A percentile compares a stretch with the other conserved stretches of the same genome.
phyloP scores from a whole-genome alignment of 2,329 filamentous ascomycete species.

The Niveomyces coronatus region DNA sequence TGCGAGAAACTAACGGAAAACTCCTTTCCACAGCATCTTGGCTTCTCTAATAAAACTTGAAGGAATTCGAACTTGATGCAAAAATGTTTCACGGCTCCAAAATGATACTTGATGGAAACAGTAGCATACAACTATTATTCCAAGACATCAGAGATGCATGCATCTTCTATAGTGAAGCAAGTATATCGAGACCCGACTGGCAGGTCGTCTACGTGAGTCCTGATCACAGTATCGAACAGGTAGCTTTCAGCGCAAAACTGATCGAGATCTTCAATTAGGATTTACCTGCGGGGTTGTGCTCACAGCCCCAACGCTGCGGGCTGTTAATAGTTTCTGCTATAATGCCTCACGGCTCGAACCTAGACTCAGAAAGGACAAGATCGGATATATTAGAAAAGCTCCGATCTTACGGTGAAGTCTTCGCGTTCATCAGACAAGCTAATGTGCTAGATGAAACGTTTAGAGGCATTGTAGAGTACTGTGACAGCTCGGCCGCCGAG shows the following conservation, averaged over 20 bases:
- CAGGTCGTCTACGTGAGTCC: constrained; percentile 18
- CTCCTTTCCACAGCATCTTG: too few species aligned
- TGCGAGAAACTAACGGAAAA: constrained; percentile 11
- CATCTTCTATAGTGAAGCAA: constrained; percentile 36
- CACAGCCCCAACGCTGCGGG: constrained; percentile 14
- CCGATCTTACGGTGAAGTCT: constrained; percentile 38
- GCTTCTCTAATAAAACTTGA: neutral
- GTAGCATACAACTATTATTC: constrained; percentile 45
- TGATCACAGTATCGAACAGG: too few species aligned
- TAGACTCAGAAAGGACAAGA: constrained; percentile 23
- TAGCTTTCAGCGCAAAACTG: too few species aligned
- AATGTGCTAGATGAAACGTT: constrained; percentile 33
- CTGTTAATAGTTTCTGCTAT: constrained; percentile 21
- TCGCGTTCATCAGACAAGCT: constrained; percentile 36
- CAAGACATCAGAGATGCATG: constrained; percentile 51
- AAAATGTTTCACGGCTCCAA: constrained; percentile 26
- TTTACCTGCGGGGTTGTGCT: constrained; percentile 1
- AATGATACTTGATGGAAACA: constrained; percentile 24
- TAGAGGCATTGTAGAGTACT: constrained; percentile 42
- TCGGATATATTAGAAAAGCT: constrained; percentile 25
- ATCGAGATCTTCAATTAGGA: constrained; percentile 10
- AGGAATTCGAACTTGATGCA: constrained; percentile 30
- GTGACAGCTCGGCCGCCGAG: constrained; percentile 35
- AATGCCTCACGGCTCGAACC: constrained; percentile 11
- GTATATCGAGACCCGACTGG: constrained; percentile 36